Conservation (phyloP, 306 rosid genomes). For the Cucumis hystrix region DNA sequence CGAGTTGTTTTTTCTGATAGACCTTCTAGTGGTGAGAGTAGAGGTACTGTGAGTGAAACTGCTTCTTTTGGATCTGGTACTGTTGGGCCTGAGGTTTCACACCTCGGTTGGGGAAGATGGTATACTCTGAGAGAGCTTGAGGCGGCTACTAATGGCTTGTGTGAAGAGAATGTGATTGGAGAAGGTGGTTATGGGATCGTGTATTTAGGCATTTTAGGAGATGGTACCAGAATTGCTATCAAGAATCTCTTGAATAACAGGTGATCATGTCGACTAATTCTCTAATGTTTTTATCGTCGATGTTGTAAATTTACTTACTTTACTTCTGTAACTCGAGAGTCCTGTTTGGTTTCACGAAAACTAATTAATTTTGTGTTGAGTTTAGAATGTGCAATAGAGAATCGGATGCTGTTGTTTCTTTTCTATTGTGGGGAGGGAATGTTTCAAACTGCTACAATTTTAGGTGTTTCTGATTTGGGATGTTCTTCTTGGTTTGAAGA, state of each 20-base stretch:
- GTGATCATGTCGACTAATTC: slow-evolving; percentile 19
- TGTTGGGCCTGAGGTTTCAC: slow-evolving; percentile 85
- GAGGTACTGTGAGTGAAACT: slow-evolving; percentile 36
- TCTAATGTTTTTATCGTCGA: not conserved
- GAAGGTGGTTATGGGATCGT: slow-evolving; percentile 99
- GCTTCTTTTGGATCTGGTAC: slow-evolving; percentile 45
- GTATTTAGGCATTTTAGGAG: slow-evolving; percentile 55
- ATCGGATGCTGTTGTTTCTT: not conserved
- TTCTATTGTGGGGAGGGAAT: not conserved
- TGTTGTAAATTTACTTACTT: not conserved
- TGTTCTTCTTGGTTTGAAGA: slow-evolving; percentile 3
- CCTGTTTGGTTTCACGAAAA: not conserved
- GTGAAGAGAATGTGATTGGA: slow-evolving; percentile 79
- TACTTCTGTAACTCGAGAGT: not conserved
- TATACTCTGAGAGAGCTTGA: slow-evolving; percentile 83
- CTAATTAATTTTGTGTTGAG: not conserved
- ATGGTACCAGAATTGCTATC: slow-evolving; percentile 67
- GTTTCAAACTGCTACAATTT: not conserved
- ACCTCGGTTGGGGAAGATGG: slow-evolving; percentile 98
- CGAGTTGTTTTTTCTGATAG: slow-evolving; percentile 60
- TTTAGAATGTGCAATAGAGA: not conserved
- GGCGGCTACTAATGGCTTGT: slow-evolving; percentile 69
- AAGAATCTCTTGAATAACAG: slow-evolving; percentile 92
- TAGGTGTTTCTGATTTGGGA: not conserved
- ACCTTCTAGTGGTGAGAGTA: slow-evolving; percentile 77